Conservation (phyloP, 305 asterid genomes). For the Withania somnifera region DNA sequence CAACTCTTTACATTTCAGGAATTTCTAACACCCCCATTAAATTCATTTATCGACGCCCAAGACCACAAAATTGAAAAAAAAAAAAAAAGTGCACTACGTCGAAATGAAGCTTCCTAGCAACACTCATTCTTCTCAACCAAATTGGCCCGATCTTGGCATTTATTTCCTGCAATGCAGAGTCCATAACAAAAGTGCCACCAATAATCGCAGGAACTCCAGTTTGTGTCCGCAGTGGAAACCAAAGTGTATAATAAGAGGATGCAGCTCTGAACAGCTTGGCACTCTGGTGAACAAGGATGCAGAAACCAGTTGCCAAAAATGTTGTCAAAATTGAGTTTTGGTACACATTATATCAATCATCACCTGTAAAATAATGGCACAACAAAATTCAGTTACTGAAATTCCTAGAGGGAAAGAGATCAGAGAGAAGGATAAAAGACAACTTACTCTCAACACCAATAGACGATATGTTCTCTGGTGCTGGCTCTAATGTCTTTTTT, state of each 20-base stretch:
- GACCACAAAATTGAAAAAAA: neutral
- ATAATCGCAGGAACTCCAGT: neutral
- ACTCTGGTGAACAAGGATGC: neutral
- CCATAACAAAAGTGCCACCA: neutral
- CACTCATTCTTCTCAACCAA: neutral
- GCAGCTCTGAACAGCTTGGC: neutral
- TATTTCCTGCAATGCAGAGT: neutral
- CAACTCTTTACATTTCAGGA: neutral
- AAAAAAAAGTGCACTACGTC: neutral
- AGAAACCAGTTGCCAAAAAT: neutral
- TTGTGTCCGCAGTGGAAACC: neutral
- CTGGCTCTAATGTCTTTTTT: constrained; percentile 28
- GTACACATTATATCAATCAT: neutral
- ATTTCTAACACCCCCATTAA: neutral
- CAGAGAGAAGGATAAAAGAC: neutral
- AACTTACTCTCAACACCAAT: constrained; percentile 25
- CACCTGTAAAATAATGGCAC: neutral
- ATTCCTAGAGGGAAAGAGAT: neutral
- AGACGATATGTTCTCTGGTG: constrained; percentile 22
- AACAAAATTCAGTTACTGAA: neutral
- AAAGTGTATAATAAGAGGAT: too few species aligned
- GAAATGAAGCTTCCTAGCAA: neutral
- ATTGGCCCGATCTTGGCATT: neutral
- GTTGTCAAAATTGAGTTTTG: neutral
- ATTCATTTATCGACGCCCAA: neutral